Base-by-base conservation (phyloP, 2,329 filamentous ascomycete species). In the Aspergillus persii region DNA sequence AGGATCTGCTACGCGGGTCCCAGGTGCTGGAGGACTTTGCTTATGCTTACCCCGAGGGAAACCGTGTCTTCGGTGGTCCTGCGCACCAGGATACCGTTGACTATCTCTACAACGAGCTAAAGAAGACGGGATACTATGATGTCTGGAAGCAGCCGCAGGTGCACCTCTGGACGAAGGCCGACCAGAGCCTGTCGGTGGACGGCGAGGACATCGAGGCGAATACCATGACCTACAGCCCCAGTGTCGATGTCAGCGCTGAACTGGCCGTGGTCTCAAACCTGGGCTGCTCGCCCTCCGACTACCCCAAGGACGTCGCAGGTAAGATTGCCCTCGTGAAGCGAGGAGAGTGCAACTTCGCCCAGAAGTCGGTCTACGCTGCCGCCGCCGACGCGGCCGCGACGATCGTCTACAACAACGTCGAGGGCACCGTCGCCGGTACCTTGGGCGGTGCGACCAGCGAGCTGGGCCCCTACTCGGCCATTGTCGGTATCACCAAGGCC, bases 371-470 rank as follows among this genome's bases (percentile, higher is more conserved):
- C 55, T 77, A 84, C 12, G 90, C 91, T 5, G 88, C 87, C 47
- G 81, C 79, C 52, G 89, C 89, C 1, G 89, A 90, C 23, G 91
- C 91, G 4, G 74, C 85, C 3, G 90, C 87, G 1, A 89, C 87
- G 0, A 76, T 95, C 12, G 81, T 95, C 53, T 93, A 90, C 77
- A 92, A 94, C 79, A 89, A 87, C 65, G 85, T 86, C 2, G 76
- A 82, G 1, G 89, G 85, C 1, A 73, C 77, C 3, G 75, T 92
- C 0, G 81, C 83, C 53, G 91, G 90, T 46, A 93, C 90, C 1
- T 80, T 95, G 3, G 89, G 88, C 9, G 80, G 77, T 0, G 86
- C 87, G 0, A 58, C 59, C 8, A 77, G 81, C 9, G 68, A 86
- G 48, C 83, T 57, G 18, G 60, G 54, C 4, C 54, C 63, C 8